Base-by-base conservation (phyloP, 345 rosid species). In the Isatis tinctoria region DNA sequence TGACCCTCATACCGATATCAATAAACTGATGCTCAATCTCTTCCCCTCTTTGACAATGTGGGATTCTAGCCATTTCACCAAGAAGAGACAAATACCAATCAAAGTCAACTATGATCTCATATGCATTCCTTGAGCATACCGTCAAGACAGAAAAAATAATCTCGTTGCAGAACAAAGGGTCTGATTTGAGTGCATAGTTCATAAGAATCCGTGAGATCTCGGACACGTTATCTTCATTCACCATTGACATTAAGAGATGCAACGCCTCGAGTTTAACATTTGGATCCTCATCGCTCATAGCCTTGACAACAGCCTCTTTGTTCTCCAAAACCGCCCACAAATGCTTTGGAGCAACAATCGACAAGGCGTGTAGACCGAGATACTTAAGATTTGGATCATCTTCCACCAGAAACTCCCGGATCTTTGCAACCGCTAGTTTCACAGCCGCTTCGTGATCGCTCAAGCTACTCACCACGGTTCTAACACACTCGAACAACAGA, bases 11-110 rank as follows among this genome's bases (percentile, higher is more conserved):
- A 60, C 92, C 99, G 47, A 95, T 84, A 75, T 95, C 97, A 75
- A 90, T 76, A 22, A 95, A 76, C 87, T 95, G 99, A 80, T 80
- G 79, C 84, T 86, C 98, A 64, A 95, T 92, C 74, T 95, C 97
- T 76, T 82, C 84, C 22, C 92, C 92, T 84, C 81, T 85, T 49
- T 87, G 93, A 78, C 90, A 95, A 80, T 92, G 89, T 5, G 93
- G 90, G 67, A 87, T 82, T 79, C 91, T 87, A 14, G 96, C 81
- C 88, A 95, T 90, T 72, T 95, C 97, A 51, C 93, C 92, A 3
- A 95, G 96, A 82, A 95, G 90, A 17, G 87, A 86, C 30, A 82
- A 87, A 70, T 92, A 95, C 97, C 99, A 92, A 79, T 90, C 96
- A 66, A 95, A 95, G 77, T 94, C 97, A 67, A 82, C 79, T 39